Conservation (phyloP, 1,139 yeast genomes). For the Blastobotrys persicus region DNA sequence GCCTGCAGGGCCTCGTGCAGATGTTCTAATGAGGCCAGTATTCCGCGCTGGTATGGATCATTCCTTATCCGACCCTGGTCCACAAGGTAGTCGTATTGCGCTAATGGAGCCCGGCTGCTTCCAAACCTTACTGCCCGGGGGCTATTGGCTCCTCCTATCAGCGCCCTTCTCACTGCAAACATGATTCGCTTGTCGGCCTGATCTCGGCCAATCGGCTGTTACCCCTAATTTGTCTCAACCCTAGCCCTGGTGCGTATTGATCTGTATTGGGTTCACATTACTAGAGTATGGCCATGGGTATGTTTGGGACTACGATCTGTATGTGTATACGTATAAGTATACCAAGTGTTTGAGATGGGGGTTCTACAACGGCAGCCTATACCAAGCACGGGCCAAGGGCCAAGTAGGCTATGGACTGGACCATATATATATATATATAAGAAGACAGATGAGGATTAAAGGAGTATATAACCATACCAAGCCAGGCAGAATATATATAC, state of each 20-base stretch:
- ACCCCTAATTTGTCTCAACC: background rate
- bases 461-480: too few relatives aligned
- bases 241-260: background rate
- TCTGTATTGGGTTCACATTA: too few relatives aligned
- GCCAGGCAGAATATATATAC: too few relatives aligned
- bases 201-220: conserved; percentile 1
- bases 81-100: conserved; percentile 60
- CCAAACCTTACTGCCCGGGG: conserved; percentile 3
- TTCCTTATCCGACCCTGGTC: conserved; percentile 51
- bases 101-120: conserved; percentile 44
- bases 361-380: too few relatives aligned
- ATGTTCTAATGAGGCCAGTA: conserved; percentile 29
- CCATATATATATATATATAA: too few relatives aligned
- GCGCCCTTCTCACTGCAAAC: background rate
- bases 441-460: too few relatives aligned
- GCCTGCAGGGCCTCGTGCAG: conserved; percentile 26
- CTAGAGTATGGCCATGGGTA: too few relatives aligned
- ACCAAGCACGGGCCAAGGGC: too few relatives aligned
- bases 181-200: conserved; percentile 6
- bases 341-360: too few relatives aligned
- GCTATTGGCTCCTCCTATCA: conserved; percentile 8
- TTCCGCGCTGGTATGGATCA: conserved; percentile 58
- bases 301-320: too few relatives aligned
- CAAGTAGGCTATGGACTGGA: too few relatives aligned
- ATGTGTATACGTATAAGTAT: too few relatives aligned